Percentiles rank a stretch among this genome's conserved stretches.
phyloP scores from a whole-genome alignment of 2,329 filamentous ascomycete species.

The Colletotrichum gloeosporioides region DNA sequence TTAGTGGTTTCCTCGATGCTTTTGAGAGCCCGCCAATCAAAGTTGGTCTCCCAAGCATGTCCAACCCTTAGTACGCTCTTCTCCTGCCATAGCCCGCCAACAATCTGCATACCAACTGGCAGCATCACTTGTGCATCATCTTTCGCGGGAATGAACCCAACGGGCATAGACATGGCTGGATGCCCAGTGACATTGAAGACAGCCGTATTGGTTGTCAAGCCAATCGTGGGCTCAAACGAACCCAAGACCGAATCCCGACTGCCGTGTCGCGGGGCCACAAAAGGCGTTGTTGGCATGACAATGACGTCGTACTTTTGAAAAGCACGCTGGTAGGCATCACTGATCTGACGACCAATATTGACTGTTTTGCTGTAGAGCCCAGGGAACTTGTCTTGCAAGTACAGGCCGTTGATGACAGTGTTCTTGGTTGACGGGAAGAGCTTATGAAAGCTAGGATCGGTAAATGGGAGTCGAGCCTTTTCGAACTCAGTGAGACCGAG shows the following conservation, averaged over 20 bases:
- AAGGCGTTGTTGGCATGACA: slow-evolving; percentile 54
- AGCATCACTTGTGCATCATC: slow-evolving; percentile 43
- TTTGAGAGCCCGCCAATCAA: slow-evolving; percentile 44
- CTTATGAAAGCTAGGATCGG: slow-evolving; percentile 52
- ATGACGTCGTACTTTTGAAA: slow-evolving; percentile 48
- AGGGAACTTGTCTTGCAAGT: slow-evolving; percentile 48
- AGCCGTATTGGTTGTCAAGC: slow-evolving; percentile 60
- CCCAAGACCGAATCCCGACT: slow-evolving; percentile 42
- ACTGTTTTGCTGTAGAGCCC: slow-evolving; percentile 52
- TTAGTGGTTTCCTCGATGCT: neutral
- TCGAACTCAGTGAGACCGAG: slow-evolving; percentile 58
- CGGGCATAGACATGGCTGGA: slow-evolving; percentile 57
- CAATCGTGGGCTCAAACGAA: slow-evolving; percentile 56
- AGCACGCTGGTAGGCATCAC: slow-evolving; percentile 49
- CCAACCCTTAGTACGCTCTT: slow-evolving; percentile 43
- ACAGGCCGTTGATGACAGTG: slow-evolving; percentile 57
- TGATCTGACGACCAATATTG: slow-evolving; percentile 51
- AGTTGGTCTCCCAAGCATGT: slow-evolving; percentile 47
- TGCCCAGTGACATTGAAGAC: slow-evolving; percentile 64
- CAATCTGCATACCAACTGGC: slow-evolving; percentile 61
- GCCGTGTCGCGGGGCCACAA: slow-evolving; percentile 49
- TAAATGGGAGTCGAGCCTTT: slow-evolving; percentile 49
- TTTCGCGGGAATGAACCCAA: slow-evolving; percentile 48
- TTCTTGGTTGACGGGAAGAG: slow-evolving; percentile 60
- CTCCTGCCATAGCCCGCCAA: slow-evolving; percentile 58